Conservation (phyloP, 768 basidiomycete genomes). For the Podaxis sp. region DNA sequence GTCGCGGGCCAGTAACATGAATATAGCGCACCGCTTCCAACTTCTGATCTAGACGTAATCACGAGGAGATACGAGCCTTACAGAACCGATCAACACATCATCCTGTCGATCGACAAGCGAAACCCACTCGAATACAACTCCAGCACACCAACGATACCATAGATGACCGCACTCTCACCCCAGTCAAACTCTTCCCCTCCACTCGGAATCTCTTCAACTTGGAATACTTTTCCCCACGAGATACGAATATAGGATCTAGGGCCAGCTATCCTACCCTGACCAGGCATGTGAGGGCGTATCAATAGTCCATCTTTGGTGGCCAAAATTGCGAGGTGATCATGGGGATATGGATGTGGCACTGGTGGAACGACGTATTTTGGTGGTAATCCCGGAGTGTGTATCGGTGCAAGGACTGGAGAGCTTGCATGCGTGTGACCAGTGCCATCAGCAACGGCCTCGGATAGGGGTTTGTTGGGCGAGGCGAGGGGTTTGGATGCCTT, state of each 20-base stretch:
- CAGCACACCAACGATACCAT: constrained; percentile 76
- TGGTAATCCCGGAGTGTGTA: constrained; percentile 40
- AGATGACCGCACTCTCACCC: constrained; percentile 57
- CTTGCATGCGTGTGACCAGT: not conserved
- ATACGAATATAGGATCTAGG: constrained; percentile 29
- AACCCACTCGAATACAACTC: constrained; percentile 68
- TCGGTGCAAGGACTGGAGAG: constrained; percentile 3
- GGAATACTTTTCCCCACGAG: constrained; percentile 59
- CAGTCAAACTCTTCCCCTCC: constrained; percentile 46
- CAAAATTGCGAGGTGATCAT: constrained; percentile 66
- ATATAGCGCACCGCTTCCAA: constrained; percentile 61
- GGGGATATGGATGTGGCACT: constrained; percentile 72
- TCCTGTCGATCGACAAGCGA: constrained; percentile 3
- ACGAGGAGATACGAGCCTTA: constrained; percentile 77
- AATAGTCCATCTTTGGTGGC: constrained; percentile 63
- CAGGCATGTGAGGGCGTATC: constrained; percentile 54
- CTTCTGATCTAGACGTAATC: constrained; percentile 58
- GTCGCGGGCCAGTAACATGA: constrained; percentile 8
- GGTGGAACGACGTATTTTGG: constrained; percentile 67
- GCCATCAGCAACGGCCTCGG: not conserved
- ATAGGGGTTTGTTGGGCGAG: not conserved
- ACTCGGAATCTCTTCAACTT: constrained; percentile 50
- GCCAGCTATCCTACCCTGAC: constrained; percentile 19
- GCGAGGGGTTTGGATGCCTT: constrained; percentile 38
- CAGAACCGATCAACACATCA: constrained; percentile 13